Conservation (phyloP, 768 basidiomycete species). For the Kwoniella bestiolae region DNA sequence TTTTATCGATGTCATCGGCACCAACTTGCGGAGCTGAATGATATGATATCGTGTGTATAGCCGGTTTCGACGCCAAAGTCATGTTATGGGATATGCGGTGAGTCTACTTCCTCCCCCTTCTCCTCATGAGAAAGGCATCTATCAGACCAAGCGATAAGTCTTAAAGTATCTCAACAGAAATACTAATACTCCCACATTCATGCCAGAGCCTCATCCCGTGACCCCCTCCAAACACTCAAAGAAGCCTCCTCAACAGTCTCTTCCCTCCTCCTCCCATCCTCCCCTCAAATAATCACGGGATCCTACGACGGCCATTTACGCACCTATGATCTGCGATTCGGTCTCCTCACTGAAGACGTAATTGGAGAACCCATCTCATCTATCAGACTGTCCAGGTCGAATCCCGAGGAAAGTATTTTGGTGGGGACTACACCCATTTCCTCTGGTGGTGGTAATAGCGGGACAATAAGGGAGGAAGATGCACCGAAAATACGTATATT, state of each 20-base stretch:
- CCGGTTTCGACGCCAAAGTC: slow-evolving; percentile 89
- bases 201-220: slow-evolving; percentile 71
- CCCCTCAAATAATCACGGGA: slow-evolving; percentile 72
- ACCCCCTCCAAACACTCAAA: slow-evolving; percentile 74
- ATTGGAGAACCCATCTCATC: slow-evolving; percentile 88
- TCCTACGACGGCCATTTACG: slow-evolving; percentile 91
- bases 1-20: neutral
- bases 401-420: slow-evolving; percentile 71
- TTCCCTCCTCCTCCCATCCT: slow-evolving; percentile 54
- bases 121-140: no score
- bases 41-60: slow-evolving; percentile 59
- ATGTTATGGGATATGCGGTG: slow-evolving; percentile 90
- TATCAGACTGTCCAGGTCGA: slow-evolving; percentile 67
- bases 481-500: slow-evolving; percentile 86
- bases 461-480: neutral
- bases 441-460: neutral
- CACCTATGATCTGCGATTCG: slow-evolving; percentile 93
- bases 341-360: slow-evolving; percentile 84
- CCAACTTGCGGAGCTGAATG: neutral
- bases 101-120: slow-evolving; percentile 28
- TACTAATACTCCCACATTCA: neutral
- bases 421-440: slow-evolving; percentile 63
- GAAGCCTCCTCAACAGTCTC: slow-evolving; percentile 49
- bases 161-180: no score
- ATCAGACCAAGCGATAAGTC: no score